These are phyloP conservation scores for Cronartium ribicola DNA, from an alignment of 1,284 basidiomycete genomes.

Conservation along the genomic window DNA sequence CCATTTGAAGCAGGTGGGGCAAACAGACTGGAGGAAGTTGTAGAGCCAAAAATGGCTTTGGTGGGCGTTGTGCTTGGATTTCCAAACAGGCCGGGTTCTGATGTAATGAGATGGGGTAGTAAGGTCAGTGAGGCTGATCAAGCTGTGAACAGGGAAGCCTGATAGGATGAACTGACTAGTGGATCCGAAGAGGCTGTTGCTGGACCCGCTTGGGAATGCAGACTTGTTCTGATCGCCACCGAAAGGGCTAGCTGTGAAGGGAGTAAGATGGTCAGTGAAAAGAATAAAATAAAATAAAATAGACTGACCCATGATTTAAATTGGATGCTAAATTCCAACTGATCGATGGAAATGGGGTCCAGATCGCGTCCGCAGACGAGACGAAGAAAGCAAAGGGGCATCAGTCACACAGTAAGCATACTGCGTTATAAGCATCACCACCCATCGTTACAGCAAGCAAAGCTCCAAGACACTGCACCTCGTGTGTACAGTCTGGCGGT, in stretches of 20 bases:
- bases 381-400: no score
- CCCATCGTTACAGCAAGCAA: no score
- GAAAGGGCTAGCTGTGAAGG: not conserved
- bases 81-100: not conserved
- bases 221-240: slow-evolving; percentile 3
- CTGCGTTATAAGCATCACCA: no score
- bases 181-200: not conserved
- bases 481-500: no score
- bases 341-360: no score
- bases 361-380: no score
- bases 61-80: not conserved
- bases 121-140: not conserved
- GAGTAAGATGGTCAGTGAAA: not conserved
- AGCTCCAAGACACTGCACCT: no score
- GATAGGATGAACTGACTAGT: not conserved
- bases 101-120: not conserved
- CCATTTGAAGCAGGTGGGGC: not conserved
- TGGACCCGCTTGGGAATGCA: not conserved
- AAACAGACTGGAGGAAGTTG: not conserved
- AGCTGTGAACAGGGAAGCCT: not conserved
- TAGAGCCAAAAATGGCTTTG: not conserved
- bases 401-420: no score
- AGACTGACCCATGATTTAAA: not conserved
- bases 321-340: not conserved
- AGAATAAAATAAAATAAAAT: not conserved